Base-by-base conservation (phyloP, 2,329 filamentous ascomycete genomes). In the Verticillium longisporum region DNA sequence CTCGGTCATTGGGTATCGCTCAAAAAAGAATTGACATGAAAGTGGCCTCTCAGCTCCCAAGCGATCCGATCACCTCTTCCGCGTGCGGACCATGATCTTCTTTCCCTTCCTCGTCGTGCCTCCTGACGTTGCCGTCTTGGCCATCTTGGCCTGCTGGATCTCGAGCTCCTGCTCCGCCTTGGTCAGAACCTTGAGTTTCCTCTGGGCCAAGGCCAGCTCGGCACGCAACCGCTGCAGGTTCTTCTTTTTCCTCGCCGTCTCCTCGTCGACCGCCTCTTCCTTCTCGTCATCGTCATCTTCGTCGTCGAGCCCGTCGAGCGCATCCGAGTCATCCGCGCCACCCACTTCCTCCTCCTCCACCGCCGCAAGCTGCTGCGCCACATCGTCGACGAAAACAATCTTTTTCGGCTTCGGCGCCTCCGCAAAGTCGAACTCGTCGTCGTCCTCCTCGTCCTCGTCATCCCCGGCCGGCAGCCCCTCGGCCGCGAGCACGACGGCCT, bases 71-170 rank as follows among this genome's bases (percentile, higher is more conserved):
- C 59, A 87, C 69, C 83, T 78, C 78, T 88, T 88, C 65, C 86
- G 79, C 71, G 84, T 79, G 64, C 83, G 80, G 60, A 87, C 79
- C 77, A 85, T 87, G 64, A 87, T 81, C 75, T 85, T 87, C 72
- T 82, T 82, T 31, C 86, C 85, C 45, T 77, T 77, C 70, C 84
- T 85, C 33, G 82, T 87, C n/a, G 78, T 68, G 14, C 84, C 83
- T 41, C 83, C 83, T 6, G 82, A 80, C 1, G 85, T 88, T 9
- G 82, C 77, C 65, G 84, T 86, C 77, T 88, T 88, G 38, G 83
- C 84, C 85, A 88, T 88, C 70, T 81, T 83, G 18, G 84, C 82
- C 62, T 81, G 77, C 71, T 88, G 84, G 60, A 85, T 62, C 63
- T 85, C 84, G 32, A 88, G 75, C 66, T 81, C 75, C 45, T 77